phyloP scores from a whole-genome alignment of 2,329 filamentous ascomycete genomes.

The Trichoderma oligosporum region DNA sequence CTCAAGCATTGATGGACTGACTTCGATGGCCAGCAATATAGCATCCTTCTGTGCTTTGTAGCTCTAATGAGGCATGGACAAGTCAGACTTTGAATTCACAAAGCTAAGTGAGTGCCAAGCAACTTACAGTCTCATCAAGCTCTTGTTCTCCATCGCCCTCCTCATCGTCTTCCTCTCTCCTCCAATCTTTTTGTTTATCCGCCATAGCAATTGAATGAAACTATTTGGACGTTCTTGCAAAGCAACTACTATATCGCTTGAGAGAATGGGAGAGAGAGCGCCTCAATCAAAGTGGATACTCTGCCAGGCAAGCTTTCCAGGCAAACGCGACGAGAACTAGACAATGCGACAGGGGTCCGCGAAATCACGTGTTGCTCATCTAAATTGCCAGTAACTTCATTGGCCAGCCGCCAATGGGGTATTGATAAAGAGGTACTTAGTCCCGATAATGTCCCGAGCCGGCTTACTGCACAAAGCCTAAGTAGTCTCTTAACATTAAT shows the following conservation, averaged over 20 bases:
- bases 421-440: constrained; percentile 20
- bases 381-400: constrained; percentile 28
- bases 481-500: background rate
- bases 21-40: constrained; percentile 92
- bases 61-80: constrained; percentile 54
- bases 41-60: constrained; percentile 95
- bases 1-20: constrained; percentile 82
- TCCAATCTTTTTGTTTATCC: constrained; percentile 41
- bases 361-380: constrained; percentile 30
- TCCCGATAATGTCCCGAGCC: background rate
- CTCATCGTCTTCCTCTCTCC: constrained; percentile 52
- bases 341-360: constrained; percentile 27
- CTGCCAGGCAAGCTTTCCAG: constrained; percentile 26
- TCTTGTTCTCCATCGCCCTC: constrained; percentile 62
- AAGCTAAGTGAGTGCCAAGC: background rate
- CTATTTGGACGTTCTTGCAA: too few relatives aligned
- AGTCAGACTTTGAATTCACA: background rate
- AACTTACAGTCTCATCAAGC: constrained; percentile 59
- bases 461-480: background rate
- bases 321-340: constrained; percentile 31
- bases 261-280: background rate
- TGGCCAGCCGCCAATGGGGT: constrained; percentile 21
- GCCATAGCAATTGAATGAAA: constrained; percentile 28
- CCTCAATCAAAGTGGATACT: constrained; percentile 18
- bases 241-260: too few relatives aligned